These are phyloP conservation scores for Nepenthes mirabilis DNA, from an alignment of 148 eudicot species.

Conservation along the genomic window DNA sequence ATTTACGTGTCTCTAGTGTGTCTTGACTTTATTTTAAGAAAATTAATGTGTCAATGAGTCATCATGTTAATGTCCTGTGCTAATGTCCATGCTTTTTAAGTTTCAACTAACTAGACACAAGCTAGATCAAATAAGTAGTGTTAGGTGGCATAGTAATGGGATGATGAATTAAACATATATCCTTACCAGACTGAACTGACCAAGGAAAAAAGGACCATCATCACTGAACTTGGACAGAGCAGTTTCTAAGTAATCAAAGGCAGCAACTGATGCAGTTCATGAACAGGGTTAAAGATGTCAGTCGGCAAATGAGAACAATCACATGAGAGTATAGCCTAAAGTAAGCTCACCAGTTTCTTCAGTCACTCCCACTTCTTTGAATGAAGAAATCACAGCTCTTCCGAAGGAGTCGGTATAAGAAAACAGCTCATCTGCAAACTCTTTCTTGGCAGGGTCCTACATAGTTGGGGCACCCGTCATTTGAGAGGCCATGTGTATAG, in stretches of 20 bases:
- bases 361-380: conserved; percentile 33
- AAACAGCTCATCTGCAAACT: conserved; percentile 43
- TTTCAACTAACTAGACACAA: too few species aligned
- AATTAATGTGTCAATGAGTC: too few species aligned
- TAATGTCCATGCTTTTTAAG: too few species aligned
- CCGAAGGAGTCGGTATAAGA: conserved; percentile 38
- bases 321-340: neutral
- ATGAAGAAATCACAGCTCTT: conserved; percentile 39
- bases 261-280: conserved; percentile 30
- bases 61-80: too few species aligned
- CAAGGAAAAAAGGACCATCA: conserved; percentile 55
- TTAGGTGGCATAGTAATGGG: neutral
- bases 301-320: neutral
- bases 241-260: conserved; percentile 51
- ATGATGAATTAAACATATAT: neutral
- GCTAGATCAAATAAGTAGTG: too few species aligned
- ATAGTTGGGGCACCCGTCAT: conserved; percentile 1
- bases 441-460: conserved; percentile 51
- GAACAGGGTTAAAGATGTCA: neutral
- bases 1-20: too few species aligned
- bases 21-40: too few species aligned
- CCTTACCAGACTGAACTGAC: conserved; percentile 52
- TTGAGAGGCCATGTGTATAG: neutral
- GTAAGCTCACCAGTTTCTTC: conserved; percentile 50
- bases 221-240: conserved; percentile 41